Conservation (phyloP, 1,139 yeast species). For the Meyerozyma sp. region DNA sequence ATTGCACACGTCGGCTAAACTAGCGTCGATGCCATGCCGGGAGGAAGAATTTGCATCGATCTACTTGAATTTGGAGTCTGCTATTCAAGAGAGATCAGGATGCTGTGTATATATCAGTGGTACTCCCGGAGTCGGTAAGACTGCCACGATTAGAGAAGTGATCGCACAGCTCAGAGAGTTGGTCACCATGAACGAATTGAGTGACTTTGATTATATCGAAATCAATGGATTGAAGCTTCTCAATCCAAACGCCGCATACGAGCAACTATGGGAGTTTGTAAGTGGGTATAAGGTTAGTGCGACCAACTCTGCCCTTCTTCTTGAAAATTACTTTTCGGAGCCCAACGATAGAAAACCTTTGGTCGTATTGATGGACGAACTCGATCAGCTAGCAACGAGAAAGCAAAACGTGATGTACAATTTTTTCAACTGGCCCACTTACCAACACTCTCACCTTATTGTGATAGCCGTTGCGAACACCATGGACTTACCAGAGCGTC, state of each 20-base stretch:
- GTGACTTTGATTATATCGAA: slow-evolving; percentile 69
- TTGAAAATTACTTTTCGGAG: slow-evolving; percentile 32
- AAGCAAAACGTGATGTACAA: slow-evolving; percentile 90
- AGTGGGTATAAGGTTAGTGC: slow-evolving; percentile 60
- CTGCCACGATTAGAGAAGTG: slow-evolving; percentile 88
- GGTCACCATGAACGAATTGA: slow-evolving; percentile 41
- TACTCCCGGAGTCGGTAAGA: slow-evolving; percentile 97
- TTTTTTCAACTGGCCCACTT: slow-evolving; percentile 96
- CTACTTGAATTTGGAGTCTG: slow-evolving; percentile 66
- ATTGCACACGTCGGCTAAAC: slow-evolving; percentile 60
- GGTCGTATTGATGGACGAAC: slow-evolving; percentile 82
- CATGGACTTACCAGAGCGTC: slow-evolving; percentile 93
- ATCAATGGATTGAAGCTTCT: slow-evolving; percentile 86
- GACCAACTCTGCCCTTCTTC: slow-evolving; percentile 48
- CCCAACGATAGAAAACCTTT: slow-evolving; percentile 41
- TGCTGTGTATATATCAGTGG: slow-evolving; percentile 90
- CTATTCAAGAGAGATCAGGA: slow-evolving; percentile 70
- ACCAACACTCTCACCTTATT: slow-evolving; percentile 69
- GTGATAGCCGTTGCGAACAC: slow-evolving; percentile 96
- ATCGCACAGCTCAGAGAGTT: slow-evolving; percentile 56
- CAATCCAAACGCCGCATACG: slow-evolving; percentile 84
- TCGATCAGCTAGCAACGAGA: slow-evolving; percentile 85
- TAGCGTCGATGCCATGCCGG: slow-evolving; percentile 76
- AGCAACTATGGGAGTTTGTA: slow-evolving; percentile 71
- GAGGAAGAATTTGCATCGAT: slow-evolving; percentile 80